A percentile compares a stretch with the other conserved stretches of the same genome.
These are phyloP conservation scores for Stephanodiscus minutulus DNA, from an alignment of 108 stramenopile species.

Conservation along the genomic window DNA sequence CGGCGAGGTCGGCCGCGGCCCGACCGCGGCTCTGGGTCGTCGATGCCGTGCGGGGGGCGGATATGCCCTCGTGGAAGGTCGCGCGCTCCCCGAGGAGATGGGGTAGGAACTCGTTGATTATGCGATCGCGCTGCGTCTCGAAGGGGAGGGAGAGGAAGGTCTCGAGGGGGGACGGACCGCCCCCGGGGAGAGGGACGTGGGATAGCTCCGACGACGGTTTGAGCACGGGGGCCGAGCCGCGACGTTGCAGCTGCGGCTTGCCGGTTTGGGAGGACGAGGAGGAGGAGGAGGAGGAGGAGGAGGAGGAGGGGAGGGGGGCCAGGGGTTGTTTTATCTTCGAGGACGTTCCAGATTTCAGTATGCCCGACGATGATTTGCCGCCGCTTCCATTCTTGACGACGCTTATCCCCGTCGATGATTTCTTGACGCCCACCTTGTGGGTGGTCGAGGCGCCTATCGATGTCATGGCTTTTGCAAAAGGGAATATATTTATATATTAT, in stretches of 20 bases:
- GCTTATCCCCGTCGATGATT: neutral
- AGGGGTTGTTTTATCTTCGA: constrained; percentile 21
- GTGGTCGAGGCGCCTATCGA: constrained; percentile 62
- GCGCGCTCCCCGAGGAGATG: constrained; percentile 67
- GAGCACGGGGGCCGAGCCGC: constrained; percentile 61
- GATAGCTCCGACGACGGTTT: constrained; percentile 37
- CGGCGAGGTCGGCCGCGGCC: constrained; percentile 83
- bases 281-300: neutral
- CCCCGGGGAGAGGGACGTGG: constrained; percentile 3
- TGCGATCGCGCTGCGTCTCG: constrained; percentile 45
- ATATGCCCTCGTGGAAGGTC: constrained; percentile 51
- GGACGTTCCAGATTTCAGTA: constrained; percentile 40
- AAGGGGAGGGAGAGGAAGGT: constrained; percentile 35
- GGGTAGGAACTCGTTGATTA: constrained; percentile 57
- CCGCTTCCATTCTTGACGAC: neutral
- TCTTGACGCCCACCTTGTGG: constrained; percentile 49
- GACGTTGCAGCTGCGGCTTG: constrained; percentile 33
- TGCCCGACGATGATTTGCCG: constrained; percentile 31
- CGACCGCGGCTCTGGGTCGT: constrained; percentile 64
- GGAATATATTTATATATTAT: neutral
- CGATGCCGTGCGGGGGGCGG: constrained; percentile 71
- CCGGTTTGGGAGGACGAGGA: neutral
- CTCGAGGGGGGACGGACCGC: constrained; percentile 36
- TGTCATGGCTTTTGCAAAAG: constrained; percentile 46
- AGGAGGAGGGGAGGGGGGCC: neutral